Evolutionary conservation across 306 rosid species (phyloP), one percentile per base, ranked within the genome.

Genomic region (Coriaria nepalensis): DNA sequence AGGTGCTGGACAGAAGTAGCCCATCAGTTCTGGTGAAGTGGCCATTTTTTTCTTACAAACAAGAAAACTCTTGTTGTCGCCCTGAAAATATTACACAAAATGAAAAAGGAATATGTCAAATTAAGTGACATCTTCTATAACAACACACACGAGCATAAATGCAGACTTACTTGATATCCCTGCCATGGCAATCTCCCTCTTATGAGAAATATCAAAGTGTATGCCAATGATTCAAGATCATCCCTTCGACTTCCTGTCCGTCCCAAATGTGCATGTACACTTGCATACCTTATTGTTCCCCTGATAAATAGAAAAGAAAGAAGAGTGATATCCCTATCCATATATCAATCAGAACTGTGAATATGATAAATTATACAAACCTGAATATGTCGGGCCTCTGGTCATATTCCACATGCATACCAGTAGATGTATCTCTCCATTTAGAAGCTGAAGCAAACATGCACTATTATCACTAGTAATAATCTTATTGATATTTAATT

Each of bases 321-420:
- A 20, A 20, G 29, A 20, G 29, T 20, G 29, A 20, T 20, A 20
- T 20, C 3, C 3, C 1, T 20, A 20, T 20, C 1, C 29, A 20
- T 5, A 2, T 13, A 6, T 20, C 10, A 10, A 29, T 33, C 5
- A 44, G 4, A 40, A 40, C 8, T 10, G 5, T 10, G 33, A 60
- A 7, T 10, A 40, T 32, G 29, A 20, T 20, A 1, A 20, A 20
- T 20, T 20, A 20, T 37, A 57, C 79, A 56, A 53, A 82, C 96
- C 94, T 82, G 71, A 87, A 87, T 57, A 87, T 80, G 65, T 87
- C 96, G 45, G 96, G 96, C 72, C 96, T 79, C 68, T 87, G 96
- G 69, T 87, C 94, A 61, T 87, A 87, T 11, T 79, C 96, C 49
- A 87, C 94, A 52, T 87, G 96, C 42, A 70, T 94, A 41, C 94